A percentile compares a stretch with the other conserved stretches of the same genome.
These are phyloP conservation scores for Argentina anserina DNA, from an alignment of 306 rosid species.

Conservation along the genomic window DNA sequence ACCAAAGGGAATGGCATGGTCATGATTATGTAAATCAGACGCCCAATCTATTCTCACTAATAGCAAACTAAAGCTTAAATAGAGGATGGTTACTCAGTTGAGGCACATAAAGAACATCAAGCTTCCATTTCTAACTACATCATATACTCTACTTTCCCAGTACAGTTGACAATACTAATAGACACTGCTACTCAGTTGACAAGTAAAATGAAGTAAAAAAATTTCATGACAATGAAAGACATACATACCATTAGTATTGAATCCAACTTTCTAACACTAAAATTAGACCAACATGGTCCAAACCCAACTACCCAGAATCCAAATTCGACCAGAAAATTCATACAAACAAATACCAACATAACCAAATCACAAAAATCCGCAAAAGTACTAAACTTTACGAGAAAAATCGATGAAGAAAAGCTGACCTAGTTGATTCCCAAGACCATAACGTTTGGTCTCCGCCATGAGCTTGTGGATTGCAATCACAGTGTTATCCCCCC, in stretches of 20 bases:
- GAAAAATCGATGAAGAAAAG: background rate
- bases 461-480: constrained; percentile 35
- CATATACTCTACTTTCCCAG: too few relatives aligned
- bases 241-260: background rate
- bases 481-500: background rate
- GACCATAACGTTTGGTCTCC: constrained; percentile 34
- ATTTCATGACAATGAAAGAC: too few relatives aligned
- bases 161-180: too few relatives aligned
- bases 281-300: too few relatives aligned
- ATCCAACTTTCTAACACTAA: background rate
- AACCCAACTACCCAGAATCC: background rate
- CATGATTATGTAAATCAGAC: background rate
- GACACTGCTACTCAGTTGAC: too few relatives aligned
- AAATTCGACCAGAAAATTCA: constrained; percentile 9
- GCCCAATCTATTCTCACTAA: background rate
- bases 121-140: background rate
- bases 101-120: background rate
- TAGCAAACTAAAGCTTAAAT: background rate
- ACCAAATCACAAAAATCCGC: background rate
- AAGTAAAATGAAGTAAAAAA: background rate
- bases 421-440: constrained; percentile 38
- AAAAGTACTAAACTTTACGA: background rate
- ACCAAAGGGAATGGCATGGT: background rate
- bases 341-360: background rate
- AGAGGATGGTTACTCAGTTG: background rate